Evolutionary conservation across 78 protist genomes (phyloP).

Genomic region (Blattamonas nauphoetae): DNA sequence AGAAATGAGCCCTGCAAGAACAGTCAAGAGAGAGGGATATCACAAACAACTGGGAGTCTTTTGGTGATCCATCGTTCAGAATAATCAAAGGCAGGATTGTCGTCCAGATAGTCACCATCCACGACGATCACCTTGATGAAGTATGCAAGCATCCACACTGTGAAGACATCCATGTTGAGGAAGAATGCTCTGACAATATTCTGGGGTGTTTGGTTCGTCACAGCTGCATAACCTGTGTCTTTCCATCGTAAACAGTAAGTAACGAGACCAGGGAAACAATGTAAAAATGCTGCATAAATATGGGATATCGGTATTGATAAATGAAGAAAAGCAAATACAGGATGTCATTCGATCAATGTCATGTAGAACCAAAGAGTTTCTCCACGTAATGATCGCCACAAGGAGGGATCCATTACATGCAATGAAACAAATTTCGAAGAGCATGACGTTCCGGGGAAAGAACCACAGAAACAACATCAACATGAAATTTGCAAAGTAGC

Average conservation of each 20-base stretch:
- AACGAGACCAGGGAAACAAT: background rate
- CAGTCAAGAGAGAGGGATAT: background rate
- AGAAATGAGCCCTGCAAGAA: background rate
- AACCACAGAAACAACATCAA: background rate
- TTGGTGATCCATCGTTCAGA: background rate
- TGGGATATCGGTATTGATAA: too few species aligned
- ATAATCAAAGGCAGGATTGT: background rate
- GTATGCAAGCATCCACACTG: background rate
- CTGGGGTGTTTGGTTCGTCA: background rate
- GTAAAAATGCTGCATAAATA: background rate
- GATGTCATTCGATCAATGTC: background rate
- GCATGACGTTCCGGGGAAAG: background rate
- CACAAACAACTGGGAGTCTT: background rate
- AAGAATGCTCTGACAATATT: background rate
- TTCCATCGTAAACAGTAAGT: background rate
- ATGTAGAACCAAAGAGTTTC: background rate
- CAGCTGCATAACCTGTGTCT: background rate
- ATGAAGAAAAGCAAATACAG: too few species aligned
- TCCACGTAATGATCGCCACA: background rate
- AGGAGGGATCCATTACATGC: background rate
- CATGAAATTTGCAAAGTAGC: background rate
- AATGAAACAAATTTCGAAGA: background rate
- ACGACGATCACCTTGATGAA: background rate
- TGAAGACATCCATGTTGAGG: background rate
- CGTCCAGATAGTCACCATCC: background rate